Evolutionary conservation across 768 basidiomycete species (phyloP).

Genomic region (Lepiota venenata): DNA sequence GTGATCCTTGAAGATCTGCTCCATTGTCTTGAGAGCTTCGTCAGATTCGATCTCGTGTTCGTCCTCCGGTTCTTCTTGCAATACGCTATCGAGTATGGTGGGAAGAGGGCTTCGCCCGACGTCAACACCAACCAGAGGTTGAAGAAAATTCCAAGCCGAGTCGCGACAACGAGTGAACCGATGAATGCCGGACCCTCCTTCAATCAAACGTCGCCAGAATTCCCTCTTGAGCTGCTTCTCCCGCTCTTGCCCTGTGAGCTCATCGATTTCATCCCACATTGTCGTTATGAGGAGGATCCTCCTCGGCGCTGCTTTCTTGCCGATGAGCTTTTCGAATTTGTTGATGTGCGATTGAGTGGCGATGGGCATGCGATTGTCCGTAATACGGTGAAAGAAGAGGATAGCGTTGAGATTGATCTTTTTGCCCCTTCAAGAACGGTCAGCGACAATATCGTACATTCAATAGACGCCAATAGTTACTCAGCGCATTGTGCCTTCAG

Average conservation of each 20-base stretch:
- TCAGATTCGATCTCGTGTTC: conserved; percentile 3
- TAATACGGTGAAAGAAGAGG: conserved; percentile 11
- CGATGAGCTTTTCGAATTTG: conserved; percentile 7
- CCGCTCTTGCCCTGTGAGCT: background rate
- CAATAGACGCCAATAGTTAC: background rate
- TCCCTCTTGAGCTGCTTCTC: conserved; percentile 4
- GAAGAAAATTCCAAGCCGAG: conserved; percentile 8
- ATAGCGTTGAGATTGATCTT: conserved; percentile 6
- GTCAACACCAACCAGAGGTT: background rate
- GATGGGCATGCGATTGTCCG: conserved; percentile 8
- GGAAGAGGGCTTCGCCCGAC: conserved; percentile 1
- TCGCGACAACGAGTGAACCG: background rate
- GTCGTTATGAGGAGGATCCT: conserved; percentile 8
- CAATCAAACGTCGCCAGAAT: conserved; percentile 9
- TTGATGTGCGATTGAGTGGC: conserved; percentile 11
- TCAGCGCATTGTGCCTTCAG: conserved; percentile 1
- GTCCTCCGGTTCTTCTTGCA: conserved; percentile 9
- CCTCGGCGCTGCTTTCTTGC: conserved; percentile 5
- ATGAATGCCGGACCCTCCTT: conserved; percentile 4
- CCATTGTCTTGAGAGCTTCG: conserved; percentile 7
- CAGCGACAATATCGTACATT: background rate
- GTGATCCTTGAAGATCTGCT: conserved; percentile 7
- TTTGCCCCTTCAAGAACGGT: background rate
- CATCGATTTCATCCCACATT: conserved; percentile 11
- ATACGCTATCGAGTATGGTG: conserved; percentile 1